These are phyloP conservation scores for Trypanosomatidae sp. DNA, from an alignment of 208 protist species.

Conservation along the genomic window DNA sequence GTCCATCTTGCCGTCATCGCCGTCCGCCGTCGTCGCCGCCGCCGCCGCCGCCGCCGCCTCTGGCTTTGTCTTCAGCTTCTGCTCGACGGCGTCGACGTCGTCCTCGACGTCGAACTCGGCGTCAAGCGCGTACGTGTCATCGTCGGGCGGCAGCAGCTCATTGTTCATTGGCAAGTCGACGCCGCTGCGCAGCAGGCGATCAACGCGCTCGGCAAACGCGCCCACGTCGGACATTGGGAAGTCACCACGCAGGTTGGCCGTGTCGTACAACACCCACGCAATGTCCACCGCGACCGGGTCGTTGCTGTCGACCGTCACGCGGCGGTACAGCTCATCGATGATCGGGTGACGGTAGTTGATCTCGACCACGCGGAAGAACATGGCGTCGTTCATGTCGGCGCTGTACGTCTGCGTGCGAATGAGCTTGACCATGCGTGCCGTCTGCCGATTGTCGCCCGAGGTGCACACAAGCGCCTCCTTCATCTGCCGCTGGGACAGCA, in stretches of 20 bases:
- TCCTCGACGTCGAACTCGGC: slow-evolving; percentile 12
- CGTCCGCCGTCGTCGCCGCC: slow-evolving; percentile 4
- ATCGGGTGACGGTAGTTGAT: slow-evolving; percentile 97
- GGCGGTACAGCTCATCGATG: slow-evolving; percentile 86
- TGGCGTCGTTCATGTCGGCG: slow-evolving; percentile 14
- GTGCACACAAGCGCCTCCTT: slow-evolving; percentile 92
- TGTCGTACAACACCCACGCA: slow-evolving; percentile 93
- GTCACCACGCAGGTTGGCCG: slow-evolving; percentile 87
- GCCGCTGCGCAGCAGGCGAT: slow-evolving; percentile 77
- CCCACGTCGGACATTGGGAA: slow-evolving; percentile 83
- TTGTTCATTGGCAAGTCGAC: slow-evolving; percentile 68
- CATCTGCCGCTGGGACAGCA: slow-evolving; percentile 88
- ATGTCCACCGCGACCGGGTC: slow-evolving; percentile 84
- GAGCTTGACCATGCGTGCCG: slow-evolving; percentile 96
- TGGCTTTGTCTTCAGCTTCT: not conserved
- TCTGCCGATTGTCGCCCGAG: slow-evolving; percentile 87
- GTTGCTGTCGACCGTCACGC: slow-evolving; percentile 68
- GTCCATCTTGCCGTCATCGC: slow-evolving; percentile 5
- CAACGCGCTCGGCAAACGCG: slow-evolving; percentile 73
- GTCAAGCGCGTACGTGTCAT: slow-evolving; percentile 58
- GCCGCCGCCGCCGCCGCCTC: not conserved
- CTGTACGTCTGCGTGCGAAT: slow-evolving; percentile 92
- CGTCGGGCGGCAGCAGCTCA: slow-evolving; percentile 50
- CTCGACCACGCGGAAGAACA: slow-evolving; percentile 91
- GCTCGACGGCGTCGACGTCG: slow-evolving; percentile 5